Base-by-base conservation (phyloP, 106 monocot species). In the Apostasia ramifera region DNA sequence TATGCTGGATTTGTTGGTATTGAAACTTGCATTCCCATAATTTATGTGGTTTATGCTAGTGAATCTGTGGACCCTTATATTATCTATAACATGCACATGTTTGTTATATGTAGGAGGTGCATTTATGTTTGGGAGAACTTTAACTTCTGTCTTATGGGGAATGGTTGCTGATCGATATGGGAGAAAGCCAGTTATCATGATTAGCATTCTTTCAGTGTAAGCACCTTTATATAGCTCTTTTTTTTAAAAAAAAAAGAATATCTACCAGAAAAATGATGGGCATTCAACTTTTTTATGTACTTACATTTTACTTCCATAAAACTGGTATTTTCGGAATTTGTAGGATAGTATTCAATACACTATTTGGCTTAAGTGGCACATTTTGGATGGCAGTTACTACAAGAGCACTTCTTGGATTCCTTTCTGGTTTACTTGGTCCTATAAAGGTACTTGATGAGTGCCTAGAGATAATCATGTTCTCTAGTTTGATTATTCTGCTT, bases 331-430 rank as follows among this genome's bases (percentile, higher is more conserved):
- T 10, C 3, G 55, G 41, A 53, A 58, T 42, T 53, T 70, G 56
- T 69, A 92, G 92, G 51, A 53, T 83, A 53, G 66, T 92, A 13
- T 85, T 92, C 45, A 92, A 92, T 50, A 81, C 83, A 12, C 74
- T 88, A 1, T 92, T 92, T 74, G 92, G 92, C 12, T 81, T 92
- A 40, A 92, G 92, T 58, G 72, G 44, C 14, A 83, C 42, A 44
- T 88, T 81, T 74, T 88, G 88, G 88, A 92, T 88, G 88, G 92
- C 92, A 68, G 75, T 92, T 62, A 57, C 68, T 8, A 81, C 83
- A 49, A 88, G 92, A 67, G 77, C 72, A 37, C 79, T 85, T 74
- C 88, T 92, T 72, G 92, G 92, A 78, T 44, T 59, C 53, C 68
- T 85, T 2, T 81, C 79, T 81, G 88, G 88, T 47, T 75, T 92